Conservation (phyloP, 495 filamentous ascomycete species). For the Aspergillus carlsbadensis region DNA sequence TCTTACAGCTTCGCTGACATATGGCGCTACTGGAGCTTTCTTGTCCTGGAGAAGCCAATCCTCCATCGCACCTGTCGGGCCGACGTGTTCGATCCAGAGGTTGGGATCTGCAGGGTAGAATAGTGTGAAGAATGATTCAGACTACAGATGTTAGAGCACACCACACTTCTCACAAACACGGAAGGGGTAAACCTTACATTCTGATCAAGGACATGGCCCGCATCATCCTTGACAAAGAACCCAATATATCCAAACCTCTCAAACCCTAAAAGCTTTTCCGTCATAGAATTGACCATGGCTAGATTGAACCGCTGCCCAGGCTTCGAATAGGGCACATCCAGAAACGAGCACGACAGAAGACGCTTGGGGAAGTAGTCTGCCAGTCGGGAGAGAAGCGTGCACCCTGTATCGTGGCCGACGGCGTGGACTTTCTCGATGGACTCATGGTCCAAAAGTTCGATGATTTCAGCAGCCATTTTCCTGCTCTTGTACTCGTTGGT, state of each 20-base stretch:
- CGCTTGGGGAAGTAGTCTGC: slow-evolving; percentile 28
- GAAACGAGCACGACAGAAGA: slow-evolving; percentile 24
- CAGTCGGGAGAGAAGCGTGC: slow-evolving; percentile 28
- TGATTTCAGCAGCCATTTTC: slow-evolving; percentile 36
- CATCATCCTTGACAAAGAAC: slow-evolving; percentile 23
- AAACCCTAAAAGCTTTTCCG: slow-evolving; percentile 26
- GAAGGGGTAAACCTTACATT: slow-evolving; percentile 20
- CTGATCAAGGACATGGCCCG: slow-evolving; percentile 25
- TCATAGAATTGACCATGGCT: slow-evolving; percentile 21
- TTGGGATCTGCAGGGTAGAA: slow-evolving; percentile 25
- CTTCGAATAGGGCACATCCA: slow-evolving; percentile 26
- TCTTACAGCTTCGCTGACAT: slow-evolving; percentile 17
- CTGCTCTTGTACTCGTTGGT: slow-evolving; percentile 30
- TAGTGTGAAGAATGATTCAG: slow-evolving; percentile 25
- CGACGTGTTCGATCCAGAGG: slow-evolving; percentile 22
- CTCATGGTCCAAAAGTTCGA: slow-evolving; percentile 32
- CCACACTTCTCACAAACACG: neutral
- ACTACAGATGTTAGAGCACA: slow-evolving; percentile 11
- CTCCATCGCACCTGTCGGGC: slow-evolving; percentile 20
- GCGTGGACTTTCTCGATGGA: slow-evolving; percentile 13
- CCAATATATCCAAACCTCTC: slow-evolving; percentile 28
- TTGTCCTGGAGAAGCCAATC: slow-evolving; percentile 22
- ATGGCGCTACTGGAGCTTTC: slow-evolving; percentile 19
- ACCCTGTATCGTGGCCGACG: slow-evolving; percentile 31
- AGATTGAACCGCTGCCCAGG: slow-evolving; percentile 25